Evolutionary conservation across 192 early-diverging fungal genomes (phyloP), one percentile per base, ranked within the genome.

Genomic region (Backusella morwellensis): DNA sequence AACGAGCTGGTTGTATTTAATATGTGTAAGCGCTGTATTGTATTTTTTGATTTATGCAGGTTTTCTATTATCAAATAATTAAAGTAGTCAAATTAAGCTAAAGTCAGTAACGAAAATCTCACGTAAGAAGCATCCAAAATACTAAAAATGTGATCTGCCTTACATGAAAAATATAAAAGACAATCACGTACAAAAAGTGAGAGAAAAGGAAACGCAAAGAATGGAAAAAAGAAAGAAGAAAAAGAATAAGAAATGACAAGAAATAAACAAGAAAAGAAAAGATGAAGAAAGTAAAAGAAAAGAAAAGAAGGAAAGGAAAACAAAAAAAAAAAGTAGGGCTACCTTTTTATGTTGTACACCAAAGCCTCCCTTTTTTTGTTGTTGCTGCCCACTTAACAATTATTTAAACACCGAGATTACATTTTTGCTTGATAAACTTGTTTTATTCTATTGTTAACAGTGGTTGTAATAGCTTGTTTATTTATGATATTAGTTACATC

Each of bases 381-480:
- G 12, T 63, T 63, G 26, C 56, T 63, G 23, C 56, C 23, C 26
- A 63, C 56, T 63, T 29, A 29, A 26, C 26, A 26, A 12, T 63
- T 63, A 63, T 63, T 63, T 29, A 63, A 63, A 63, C 56, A 63
- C 56, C 56, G 56, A 63, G 56, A 63, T 26, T 63, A 23, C 54
- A 56, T 23, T 11, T 56, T 56, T 63, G n/a, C 11, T 63, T 29
- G 19, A 50, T 50, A 50, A 21, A n/a, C 47, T 50, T 50, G 47
- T 50, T n/a, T 50, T 50, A 21, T 50, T 50, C 17, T 50, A 50
- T 50, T 50, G 47, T 50, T n/a, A 50, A 50, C 6, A 50, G 17
- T 50, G n/a, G n/a, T n/a, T n/a, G 21, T n/a, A 50, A 21, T 50
- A 50, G 47, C 47, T 7, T n/a, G 6, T 50, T 19, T n/a, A 50